Percentiles rank a stretch among this genome's conserved stretches.
These are phyloP conservation scores for Yarrowia sp. DNA, from an alignment of 805 yeast genomes.

Conservation along the genomic window DNA sequence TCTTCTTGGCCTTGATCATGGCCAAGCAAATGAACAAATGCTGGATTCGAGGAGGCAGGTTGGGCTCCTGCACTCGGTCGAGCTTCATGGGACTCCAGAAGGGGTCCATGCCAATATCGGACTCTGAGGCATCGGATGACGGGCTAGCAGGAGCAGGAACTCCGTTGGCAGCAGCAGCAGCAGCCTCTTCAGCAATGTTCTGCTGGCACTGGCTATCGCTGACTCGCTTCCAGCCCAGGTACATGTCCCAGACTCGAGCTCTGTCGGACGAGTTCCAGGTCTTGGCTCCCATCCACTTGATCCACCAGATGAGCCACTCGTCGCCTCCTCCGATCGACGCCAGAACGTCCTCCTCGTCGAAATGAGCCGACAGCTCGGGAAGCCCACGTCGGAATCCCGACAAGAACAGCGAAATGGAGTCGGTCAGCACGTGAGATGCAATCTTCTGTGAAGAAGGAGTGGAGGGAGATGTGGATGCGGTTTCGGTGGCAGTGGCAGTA, in stretches of 20 bases:
- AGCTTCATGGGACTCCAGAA: conserved; percentile 54
- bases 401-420: conserved; percentile 65
- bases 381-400: conserved; percentile 57
- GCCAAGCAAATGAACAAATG: conserved; percentile 74
- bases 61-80: conserved; percentile 30
- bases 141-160: conserved; percentile 31
- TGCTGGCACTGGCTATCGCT: conserved; percentile 22
- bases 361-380: conserved; percentile 73
- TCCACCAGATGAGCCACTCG: conserved; percentile 94
- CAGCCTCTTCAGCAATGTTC: conserved; percentile 6
- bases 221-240: conserved; percentile 62
- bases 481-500: no score
- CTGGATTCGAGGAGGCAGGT: conserved; percentile 54
- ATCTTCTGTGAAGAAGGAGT: conserved; percentile 35
- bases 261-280: conserved; percentile 78
- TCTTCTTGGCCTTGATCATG: conserved; percentile 74
- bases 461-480: conserved; percentile 38
- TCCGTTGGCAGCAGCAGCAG: not conserved
- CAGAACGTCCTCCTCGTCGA: conserved; percentile 76
- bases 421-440: conserved; percentile 48
- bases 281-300: conserved; percentile 84
- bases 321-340: conserved; percentile 62
- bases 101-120: conserved; percentile 53
- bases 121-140: conserved; percentile 34
- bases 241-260: conserved; percentile 85